Percentiles rank a stretch among this genome's conserved stretches.
Conservation (phyloP, 495 filamentous ascomycete genomes). For the Aspergillus ellipticus region DNA sequence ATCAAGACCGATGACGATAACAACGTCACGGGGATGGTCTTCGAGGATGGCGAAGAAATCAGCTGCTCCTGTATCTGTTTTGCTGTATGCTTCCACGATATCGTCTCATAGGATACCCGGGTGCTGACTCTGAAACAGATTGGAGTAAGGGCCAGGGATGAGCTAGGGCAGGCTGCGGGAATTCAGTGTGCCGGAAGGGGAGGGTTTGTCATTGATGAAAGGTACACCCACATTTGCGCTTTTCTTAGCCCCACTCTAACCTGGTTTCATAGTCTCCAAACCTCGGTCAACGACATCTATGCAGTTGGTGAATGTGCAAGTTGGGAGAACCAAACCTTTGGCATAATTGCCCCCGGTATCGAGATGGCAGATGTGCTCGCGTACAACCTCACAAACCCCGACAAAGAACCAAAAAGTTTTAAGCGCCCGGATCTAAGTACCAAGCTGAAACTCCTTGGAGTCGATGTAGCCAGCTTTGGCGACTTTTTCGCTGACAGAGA, state of each 20-base stretch:
- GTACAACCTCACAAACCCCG: constrained; percentile 89
- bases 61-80: constrained; percentile 86
- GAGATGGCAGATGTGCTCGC: constrained; percentile 96
- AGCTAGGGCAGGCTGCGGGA: constrained; percentile 65
- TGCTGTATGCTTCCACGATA: constrained; percentile 49
- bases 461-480: constrained; percentile 92
- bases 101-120: neutral
- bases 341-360: constrained; percentile 88
- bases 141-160: constrained; percentile 81
- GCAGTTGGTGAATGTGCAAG: constrained; percentile 94
- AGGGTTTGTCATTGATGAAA: constrained; percentile 71
- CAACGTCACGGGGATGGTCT: constrained; percentile 68
- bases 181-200: constrained; percentile 74
- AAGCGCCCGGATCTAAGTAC: constrained; percentile 89
- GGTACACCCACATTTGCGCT: constrained; percentile 22
- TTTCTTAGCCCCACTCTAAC: neutral
- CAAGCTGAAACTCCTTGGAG: constrained; percentile 88
- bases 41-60: constrained; percentile 82
- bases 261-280: constrained; percentile 54
- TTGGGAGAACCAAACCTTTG: constrained; percentile 91
- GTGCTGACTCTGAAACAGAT: constrained; percentile 44
- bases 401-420: constrained; percentile 68
- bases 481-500: constrained; percentile 95
- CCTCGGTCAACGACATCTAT: constrained; percentile 72
- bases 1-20: constrained; percentile 68